Evolutionary conservation across 805 yeast genomes (phyloP).

Genomic region (Barnettozyma californica): DNA sequence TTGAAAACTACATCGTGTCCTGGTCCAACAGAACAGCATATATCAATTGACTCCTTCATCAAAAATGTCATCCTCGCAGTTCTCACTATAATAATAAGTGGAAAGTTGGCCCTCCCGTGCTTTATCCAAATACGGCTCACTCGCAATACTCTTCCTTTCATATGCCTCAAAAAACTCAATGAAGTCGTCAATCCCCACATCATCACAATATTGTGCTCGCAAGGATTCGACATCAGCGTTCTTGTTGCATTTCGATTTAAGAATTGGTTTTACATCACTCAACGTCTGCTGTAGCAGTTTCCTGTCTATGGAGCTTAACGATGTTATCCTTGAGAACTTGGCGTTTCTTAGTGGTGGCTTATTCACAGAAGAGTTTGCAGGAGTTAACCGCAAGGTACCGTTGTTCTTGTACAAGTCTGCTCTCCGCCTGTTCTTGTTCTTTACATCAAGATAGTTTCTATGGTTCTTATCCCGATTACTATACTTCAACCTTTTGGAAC

Average conservation of each 20-base stretch:
- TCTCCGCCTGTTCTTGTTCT: neutral
- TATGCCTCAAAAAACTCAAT: conserved; percentile 31
- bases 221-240: conserved; percentile 31
- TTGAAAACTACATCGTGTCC: neutral
- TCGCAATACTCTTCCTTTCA: conserved; percentile 30
- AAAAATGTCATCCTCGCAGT: neutral
- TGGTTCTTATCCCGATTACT: conserved; percentile 30
- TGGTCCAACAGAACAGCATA: neutral
- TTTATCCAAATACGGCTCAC: conserved; percentile 29
- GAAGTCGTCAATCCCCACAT: conserved; percentile 32
- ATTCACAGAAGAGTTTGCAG: neutral
- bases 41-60: conserved; percentile 1
- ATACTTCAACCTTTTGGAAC: conserved; percentile 25
- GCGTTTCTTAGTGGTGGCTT: neutral
- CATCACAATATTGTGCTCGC: conserved; percentile 35
- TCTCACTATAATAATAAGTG: conserved; percentile 27
- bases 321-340: neutral
- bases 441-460: conserved; percentile 15
- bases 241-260: conserved; percentile 31
- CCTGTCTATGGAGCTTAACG: neutral
- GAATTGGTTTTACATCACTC: conserved; percentile 28
- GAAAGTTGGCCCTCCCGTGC: conserved; percentile 34
- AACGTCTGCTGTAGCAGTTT: neutral
- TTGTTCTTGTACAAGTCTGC: conserved; percentile 7
- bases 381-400: conserved; percentile 6